A percentile compares a stretch with the other conserved stretches of the same genome.
These are phyloP conservation scores for Raphanus hybrid DNA, from an alignment of 441 rosid species.

Conservation along the genomic window DNA sequence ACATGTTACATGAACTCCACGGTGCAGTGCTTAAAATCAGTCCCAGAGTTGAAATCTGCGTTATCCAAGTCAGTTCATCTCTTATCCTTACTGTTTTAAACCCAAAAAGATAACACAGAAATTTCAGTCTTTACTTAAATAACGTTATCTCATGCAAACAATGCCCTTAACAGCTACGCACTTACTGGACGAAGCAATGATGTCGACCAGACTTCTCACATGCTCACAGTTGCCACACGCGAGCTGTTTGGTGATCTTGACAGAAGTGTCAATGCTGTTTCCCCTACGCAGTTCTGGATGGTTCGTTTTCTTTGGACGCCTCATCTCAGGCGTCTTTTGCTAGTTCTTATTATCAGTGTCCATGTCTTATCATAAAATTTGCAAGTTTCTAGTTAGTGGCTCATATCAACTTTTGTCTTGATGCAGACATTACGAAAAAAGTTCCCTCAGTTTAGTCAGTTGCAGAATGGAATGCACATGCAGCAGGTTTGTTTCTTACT, in stretches of 20 bases:
- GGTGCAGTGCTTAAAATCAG: constrained; percentile 85
- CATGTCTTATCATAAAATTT: neutral
- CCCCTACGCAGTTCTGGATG: constrained; percentile 97
- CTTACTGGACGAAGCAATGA: constrained; percentile 67
- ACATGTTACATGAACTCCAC: constrained; percentile 99
- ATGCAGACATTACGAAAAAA: constrained; percentile 86
- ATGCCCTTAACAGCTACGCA: constrained; percentile 59
- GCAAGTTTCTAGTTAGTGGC: constrained; percentile 21
- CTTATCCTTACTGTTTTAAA: neutral
- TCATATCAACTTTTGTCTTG: neutral
- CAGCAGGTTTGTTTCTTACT: constrained; percentile 76
- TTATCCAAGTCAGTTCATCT: constrained; percentile 55
- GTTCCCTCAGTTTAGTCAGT: constrained; percentile 91
- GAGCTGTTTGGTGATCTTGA: constrained; percentile 85
- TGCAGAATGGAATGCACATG: constrained; percentile 95
- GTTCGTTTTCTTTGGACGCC: constrained; percentile 46
- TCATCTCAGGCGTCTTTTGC: constrained; percentile 10
- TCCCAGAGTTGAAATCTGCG: constrained; percentile 91
- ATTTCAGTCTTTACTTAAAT: constrained; percentile 6
- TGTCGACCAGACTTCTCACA: constrained; percentile 87
- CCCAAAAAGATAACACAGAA: neutral
- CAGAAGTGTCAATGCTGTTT: constrained; percentile 85
- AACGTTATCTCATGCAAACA: neutral
- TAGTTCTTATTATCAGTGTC: constrained; percentile 16
- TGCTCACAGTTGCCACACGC: constrained; percentile 86